A percentile compares a stretch with the other conserved stretches of the same genome.
phyloP scores from a whole-genome alignment of 345 rosid species.

The Litchi chinensis region DNA sequence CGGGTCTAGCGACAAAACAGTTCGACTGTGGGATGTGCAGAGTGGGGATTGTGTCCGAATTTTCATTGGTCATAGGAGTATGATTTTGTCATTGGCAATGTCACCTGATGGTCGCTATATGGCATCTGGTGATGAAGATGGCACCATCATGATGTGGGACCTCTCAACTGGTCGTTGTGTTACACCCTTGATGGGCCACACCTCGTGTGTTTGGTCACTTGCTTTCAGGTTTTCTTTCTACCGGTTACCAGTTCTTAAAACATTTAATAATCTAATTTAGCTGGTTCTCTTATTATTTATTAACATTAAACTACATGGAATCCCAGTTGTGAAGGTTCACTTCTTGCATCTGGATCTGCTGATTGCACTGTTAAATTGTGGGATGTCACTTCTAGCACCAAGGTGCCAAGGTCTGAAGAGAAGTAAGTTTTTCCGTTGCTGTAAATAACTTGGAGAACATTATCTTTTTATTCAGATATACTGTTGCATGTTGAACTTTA shows the following conservation, averaged over 20 bases:
- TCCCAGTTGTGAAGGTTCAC: conserved; percentile 85
- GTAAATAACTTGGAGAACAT: neutral
- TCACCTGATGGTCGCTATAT: conserved; percentile 95
- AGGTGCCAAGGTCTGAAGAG: conserved; percentile 65
- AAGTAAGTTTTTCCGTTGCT: conserved; percentile 42
- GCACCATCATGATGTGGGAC: conserved; percentile 98
- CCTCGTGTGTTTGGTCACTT: conserved; percentile 88
- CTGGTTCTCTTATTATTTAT: neutral
- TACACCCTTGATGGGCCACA: conserved; percentile 92
- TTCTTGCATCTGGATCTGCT: conserved; percentile 97
- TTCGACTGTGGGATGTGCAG: conserved; percentile 89
- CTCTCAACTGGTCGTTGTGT: conserved; percentile 91
- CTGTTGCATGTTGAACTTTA: conserved; percentile 16
- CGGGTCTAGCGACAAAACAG: conserved; percentile 93
- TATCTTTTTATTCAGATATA: neutral
- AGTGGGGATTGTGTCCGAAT: conserved; percentile 91
- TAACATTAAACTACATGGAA: conserved; percentile 16
- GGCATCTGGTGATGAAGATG: conserved; percentile 99
- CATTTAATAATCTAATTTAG: neutral
- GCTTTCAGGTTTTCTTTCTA: conserved; percentile 66
- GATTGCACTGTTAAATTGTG: conserved; percentile 91
- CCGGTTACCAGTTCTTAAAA: neutral
- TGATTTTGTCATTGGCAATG: conserved; percentile 86
- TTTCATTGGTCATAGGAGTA: conserved; percentile 81
- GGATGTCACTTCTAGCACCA: conserved; percentile 81